Evolutionary conservation across 495 filamentous ascomycete species (phyloP), one percentile per base, ranked within the genome.

Genomic region (Hypomontagnella submonticulosa): DNA sequence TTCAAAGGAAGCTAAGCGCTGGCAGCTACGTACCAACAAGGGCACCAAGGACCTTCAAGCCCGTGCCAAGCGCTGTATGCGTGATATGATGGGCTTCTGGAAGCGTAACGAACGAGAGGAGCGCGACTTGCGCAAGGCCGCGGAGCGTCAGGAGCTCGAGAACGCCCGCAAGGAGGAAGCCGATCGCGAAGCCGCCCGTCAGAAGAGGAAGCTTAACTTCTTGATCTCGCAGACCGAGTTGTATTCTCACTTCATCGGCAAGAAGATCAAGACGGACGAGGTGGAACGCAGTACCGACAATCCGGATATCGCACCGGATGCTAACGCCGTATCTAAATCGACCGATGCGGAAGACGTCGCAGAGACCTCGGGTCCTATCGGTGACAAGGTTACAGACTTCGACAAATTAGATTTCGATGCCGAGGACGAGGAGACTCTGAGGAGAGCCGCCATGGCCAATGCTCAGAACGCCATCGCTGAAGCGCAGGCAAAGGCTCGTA

Each of bases 61-160:
- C 37, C 88, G 96, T 16, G 96, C 95, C 15, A 99, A 99, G 82
- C 88, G 95, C 46, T 93, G 91, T 52, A 99, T 99, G 95, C 88
- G 95, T 67, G 95, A 99, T 79, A 99, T 99, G 95, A 95, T 97
- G 88, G 86, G 90, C 27, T 99, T 98, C 87, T 99, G 95, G 95
- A 98, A 98, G 75, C 90, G 93, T 47, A 99, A 99, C 76, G 95
- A 99, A 78, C 87, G 93, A 37, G 96, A 98, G 71, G 95, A 99
- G 77, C 90, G 96, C 61, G 95, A 98, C 71, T 80, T 96, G 58
- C 89, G 95, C 49, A 96, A 96, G 73, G 86, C 91, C 44, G 96
- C 95, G 11, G 95, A 99, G 81, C 91, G 89, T 73, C 93, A 97
- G 76, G 96, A 98, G 77, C 86, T 98, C 15, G 95, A 99, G 73